Evolutionary conservation across 441 rosid species (phyloP).

Genomic region (Caryocar brasiliense): DNA sequence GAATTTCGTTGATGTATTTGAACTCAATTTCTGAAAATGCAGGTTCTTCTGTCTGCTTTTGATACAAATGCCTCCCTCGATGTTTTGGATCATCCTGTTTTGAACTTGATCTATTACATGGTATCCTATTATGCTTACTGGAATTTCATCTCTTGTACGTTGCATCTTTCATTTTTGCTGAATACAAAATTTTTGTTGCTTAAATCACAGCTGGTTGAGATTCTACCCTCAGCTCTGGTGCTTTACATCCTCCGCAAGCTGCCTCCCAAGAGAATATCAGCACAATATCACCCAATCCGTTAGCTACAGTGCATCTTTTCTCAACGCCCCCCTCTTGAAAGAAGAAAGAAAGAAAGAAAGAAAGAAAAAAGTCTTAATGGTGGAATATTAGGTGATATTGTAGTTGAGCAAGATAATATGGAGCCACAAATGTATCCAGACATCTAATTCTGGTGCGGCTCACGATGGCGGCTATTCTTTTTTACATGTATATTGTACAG

Average conservation of each 20-base stretch:
- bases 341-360: too few species aligned
- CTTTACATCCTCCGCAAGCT: slow-evolving; percentile 56
- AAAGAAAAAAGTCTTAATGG: slow-evolving; percentile 12
- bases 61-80: slow-evolving; percentile 46
- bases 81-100: slow-evolving; percentile 58
- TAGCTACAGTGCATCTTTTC: slow-evolving; percentile 11
- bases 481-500: slow-evolving; percentile 15
- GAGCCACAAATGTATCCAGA: slow-evolving; percentile 15
- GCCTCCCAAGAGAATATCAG: slow-evolving; percentile 62
- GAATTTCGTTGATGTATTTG: background rate
- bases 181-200: background rate
- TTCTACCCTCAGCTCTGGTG: slow-evolving; percentile 65
- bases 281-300: slow-evolving; percentile 63
- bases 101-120: slow-evolving; percentile 60
- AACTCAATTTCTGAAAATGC: slow-evolving; percentile 4
- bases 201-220: slow-evolving; percentile 51
- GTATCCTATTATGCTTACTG: slow-evolving; percentile 18
- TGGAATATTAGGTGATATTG: slow-evolving; percentile 6
- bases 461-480: slow-evolving; percentile 21
- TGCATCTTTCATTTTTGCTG: background rate
- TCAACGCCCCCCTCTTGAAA: background rate
- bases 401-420: slow-evolving; percentile 7
- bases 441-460: slow-evolving; percentile 15
- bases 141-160: background rate
- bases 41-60: slow-evolving; percentile 61